phyloP scores from a whole-genome alignment of 169 alveolate genomes.

The Cryptosporidium bovis region DNA sequence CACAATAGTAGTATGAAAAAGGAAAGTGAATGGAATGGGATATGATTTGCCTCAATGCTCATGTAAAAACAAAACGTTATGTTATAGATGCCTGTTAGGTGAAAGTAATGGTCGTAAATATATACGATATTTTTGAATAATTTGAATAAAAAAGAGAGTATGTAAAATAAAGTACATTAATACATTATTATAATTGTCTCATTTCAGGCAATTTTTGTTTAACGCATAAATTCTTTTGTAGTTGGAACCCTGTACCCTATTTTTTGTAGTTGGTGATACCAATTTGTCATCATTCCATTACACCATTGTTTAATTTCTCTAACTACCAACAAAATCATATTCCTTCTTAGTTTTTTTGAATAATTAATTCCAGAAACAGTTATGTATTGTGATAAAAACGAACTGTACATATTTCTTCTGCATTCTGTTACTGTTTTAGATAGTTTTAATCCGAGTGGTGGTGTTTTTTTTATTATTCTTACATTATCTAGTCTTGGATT shows the following conservation, averaged over 20 bases:
- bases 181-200: no score
- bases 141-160: no score
- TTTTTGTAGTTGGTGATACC: constrained; percentile 53
- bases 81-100: no score
- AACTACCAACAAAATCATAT: constrained; percentile 1
- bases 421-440: constrained; percentile 39
- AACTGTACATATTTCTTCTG: not conserved
- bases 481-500: constrained; percentile 41
- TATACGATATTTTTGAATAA: no score
- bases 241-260: constrained; percentile 42
- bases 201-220: not conserved
- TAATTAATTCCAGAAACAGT: constrained; percentile 42
- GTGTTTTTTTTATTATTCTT: constrained; percentile 3
- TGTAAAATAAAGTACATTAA: no score
- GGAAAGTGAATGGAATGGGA: no score
- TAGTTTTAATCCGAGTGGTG: constrained; percentile 54
- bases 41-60: no score
- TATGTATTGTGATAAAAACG: constrained; percentile 19
- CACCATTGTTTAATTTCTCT: constrained; percentile 62
- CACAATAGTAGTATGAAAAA: no score
- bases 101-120: no score
- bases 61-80: no score
- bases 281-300: constrained; percentile 36
- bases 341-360: constrained; percentile 14
- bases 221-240: constrained; percentile 17